Base-by-base conservation (phyloP, 179 eudicot genomes). In the Corrigiola litoralis region DNA sequence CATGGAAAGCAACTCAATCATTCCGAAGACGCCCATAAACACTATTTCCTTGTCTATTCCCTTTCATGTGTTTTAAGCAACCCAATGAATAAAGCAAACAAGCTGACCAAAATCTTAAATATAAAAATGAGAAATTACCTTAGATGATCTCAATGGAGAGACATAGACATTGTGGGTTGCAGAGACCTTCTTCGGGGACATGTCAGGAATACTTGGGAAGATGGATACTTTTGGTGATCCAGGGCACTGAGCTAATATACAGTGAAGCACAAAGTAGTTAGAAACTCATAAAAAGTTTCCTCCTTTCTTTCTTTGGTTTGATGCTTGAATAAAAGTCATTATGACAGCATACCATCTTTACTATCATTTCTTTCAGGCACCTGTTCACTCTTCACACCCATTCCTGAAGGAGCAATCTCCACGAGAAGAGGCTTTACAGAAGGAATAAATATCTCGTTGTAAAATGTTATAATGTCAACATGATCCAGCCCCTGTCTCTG, bases 181-280 rank as follows among this genome's bases (percentile, higher is more conserved):
- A 24, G 96, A 89, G 28, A 95, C 95, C 67, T 95, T 95, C 82
- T 87, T 95, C 2, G 99, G 97, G 27, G 99, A 95, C 97, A 91
- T 91, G 62, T 95, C 97, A 42, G 99, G 99, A 54, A 95, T 90
- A 69, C 81, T 87, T 24, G 99, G 95, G 71, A 95, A 91, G 37
- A 85, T 55, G 25, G 96, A 85, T 73, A 84, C 17, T 74, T 76
- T 91, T 1, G 97, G 97, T 57, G 99, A 95, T 62, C 77, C 84
- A 38, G 94, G 96, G 70, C 85, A 74, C 72, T 75, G 91, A 79
- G 77, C 99, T 94, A 58, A 69, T 72, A 61, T 40, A 61, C 66
- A 75, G 68, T 61, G 36, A 72, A 62, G 50, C 14, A 13, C 47
- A 54, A 74, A 20, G n/a, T n/a, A n/a, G 37, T 63, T 24, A 77